phyloP scores from a whole-genome alignment of 2,329 filamentous ascomycete genomes.

The Aspergillus ustus region DNA sequence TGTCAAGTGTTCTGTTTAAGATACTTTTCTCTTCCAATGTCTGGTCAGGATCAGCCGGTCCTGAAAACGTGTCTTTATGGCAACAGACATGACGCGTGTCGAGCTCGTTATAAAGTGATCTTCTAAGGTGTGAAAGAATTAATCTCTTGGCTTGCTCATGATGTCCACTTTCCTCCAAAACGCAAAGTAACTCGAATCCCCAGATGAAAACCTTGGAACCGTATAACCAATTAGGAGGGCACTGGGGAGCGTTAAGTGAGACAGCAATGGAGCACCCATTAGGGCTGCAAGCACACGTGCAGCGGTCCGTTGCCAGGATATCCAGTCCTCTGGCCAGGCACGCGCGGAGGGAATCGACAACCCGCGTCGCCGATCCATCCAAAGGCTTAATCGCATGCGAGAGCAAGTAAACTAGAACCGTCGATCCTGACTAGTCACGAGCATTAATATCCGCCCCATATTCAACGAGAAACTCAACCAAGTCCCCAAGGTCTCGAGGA shows the following conservation, averaged over 20 bases:
- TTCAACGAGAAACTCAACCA: background rate
- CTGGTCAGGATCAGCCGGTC: too few species aligned
- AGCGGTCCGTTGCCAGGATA: background rate
- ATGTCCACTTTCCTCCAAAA: background rate
- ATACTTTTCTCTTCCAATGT: too few species aligned
- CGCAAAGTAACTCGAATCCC: background rate
- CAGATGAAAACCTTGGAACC: background rate
- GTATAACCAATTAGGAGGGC: too few species aligned
- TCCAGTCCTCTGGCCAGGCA: background rate
- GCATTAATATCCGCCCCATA: background rate
- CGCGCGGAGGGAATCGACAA: background rate
- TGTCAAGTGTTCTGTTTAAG: too few species aligned
- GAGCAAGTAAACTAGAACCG: background rate
- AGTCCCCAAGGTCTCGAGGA: background rate
- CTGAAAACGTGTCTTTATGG: too few species aligned
- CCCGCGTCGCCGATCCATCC: accelerated
- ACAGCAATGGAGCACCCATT: background rate
- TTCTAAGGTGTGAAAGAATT: background rate
- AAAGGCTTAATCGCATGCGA: accelerated
- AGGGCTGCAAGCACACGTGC: background rate
- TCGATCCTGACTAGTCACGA: background rate
- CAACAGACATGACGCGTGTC: background rate
- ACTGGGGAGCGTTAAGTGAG: too few species aligned
- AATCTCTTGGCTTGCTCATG: background rate
- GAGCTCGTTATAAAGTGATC: background rate